Base-by-base conservation (phyloP, 805 yeast species). In the Metschnikowia chrysomelidarum region DNA sequence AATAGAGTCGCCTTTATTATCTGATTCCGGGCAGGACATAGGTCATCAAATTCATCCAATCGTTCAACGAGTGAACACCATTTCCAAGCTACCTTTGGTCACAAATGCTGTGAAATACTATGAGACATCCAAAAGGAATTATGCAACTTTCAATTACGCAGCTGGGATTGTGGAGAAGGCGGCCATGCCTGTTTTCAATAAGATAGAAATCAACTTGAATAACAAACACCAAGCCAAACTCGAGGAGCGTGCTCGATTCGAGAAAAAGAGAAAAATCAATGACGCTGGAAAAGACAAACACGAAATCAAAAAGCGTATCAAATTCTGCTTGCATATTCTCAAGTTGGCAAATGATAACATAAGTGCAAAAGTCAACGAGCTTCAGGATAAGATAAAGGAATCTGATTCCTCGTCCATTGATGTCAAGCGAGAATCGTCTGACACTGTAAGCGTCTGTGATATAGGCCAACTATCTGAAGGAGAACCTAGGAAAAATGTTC, bases 331-430 rank as follows among this genome's bases (percentile, higher is more conserved):
- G 30, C 89, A 87, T 47, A 69, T 89, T 34, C 65, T 88, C 37
- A 82, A 82, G 52, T 67, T 87, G 32, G 96, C 96, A 3, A 88
- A 87, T 51, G 78, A 76, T 38, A 87, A 82, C 49, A 69, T 88
- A 20, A 79, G 82, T 30, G 67, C 74, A 30, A 78, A 87, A 46
- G 83, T 88, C 13, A 69, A 69, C 35, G 71, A 69, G 39, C 64
- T 88, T 25, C 88, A 83, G 50, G 53, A 53, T 19, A 59, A 54
- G 26, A 72, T 82, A 3, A 71, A 71, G 38, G 85, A 71, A 45
- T 59, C 62, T 23, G 52, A 49, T 26, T 50, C 48, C 13, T 21
- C 20, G 3, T 19, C 18, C 19, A 8, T 24, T n/a, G 30, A 11
- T 10, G 23, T 32, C 19, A 28, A 33, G 24, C 17, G 19, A n/a